Evolutionary conservation across 2,329 filamentous ascomycete species (phyloP).

Genomic region (Apiospora marii): DNA sequence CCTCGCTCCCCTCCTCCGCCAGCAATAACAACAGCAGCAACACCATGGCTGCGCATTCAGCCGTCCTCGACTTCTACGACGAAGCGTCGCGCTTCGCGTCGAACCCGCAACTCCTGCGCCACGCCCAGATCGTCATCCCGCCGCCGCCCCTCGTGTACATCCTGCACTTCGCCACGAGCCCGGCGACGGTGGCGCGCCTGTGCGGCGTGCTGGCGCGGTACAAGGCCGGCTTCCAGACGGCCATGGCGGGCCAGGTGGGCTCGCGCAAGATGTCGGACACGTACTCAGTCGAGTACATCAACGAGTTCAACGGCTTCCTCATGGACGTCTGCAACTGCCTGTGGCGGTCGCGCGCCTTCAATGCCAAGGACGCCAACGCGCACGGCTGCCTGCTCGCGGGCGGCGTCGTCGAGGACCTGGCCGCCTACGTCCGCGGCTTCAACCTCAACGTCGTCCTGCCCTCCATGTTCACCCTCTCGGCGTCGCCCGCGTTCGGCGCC

Average conservation of each 20-base stretch:
- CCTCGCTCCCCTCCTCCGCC: not conserved
- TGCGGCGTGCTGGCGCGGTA: conserved; percentile 75
- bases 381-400: conserved; percentile 60
- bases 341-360: conserved; percentile 79
- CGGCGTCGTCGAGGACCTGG: conserved; percentile 53
- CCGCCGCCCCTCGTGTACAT: conserved; percentile 73
- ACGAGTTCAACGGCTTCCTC: conserved; percentile 81
- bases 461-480: conserved; percentile 64
- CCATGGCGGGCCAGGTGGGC: conserved; percentile 30
- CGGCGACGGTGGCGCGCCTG: conserved; percentile 71
- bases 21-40: conserved; percentile 42
- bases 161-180: conserved; percentile 71
- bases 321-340: conserved; percentile 88
- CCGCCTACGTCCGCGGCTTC: conserved; percentile 56
- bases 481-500: conserved; percentile 64
- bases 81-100: conserved; percentile 64
- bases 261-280: conserved; percentile 31
- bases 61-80: conserved; percentile 76
- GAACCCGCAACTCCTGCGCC: conserved; percentile 56
- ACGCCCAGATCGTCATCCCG: conserved; percentile 73
- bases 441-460: conserved; percentile 56
- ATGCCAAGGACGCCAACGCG: conserved; percentile 67
- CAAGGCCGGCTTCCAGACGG: conserved; percentile 76
- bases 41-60: conserved; percentile 54
- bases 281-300: conserved; percentile 68